Evolutionary conservation across 2,329 filamentous ascomycete genomes (phyloP), one percentile per base, ranked within the genome.

Genomic region (Aspergillus oerlinghausenensis): DNA sequence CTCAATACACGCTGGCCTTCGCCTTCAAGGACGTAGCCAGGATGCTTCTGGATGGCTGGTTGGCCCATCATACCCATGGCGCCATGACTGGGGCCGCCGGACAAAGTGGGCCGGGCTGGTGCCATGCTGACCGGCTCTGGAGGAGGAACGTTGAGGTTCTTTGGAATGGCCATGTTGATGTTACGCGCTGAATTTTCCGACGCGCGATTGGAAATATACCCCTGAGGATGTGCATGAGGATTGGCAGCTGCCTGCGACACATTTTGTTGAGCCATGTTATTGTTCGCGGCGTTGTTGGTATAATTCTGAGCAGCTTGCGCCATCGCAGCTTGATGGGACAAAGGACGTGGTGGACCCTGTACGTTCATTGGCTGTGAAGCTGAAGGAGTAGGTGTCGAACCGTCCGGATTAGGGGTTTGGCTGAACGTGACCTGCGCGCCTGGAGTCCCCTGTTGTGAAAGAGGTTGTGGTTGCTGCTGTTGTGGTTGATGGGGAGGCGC

Each of bases 1-100:
- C 89, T 95, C n/a, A 99, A 80, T 1, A 99, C 89, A 47, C 92
- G 88, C 67, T 97, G 92, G 26, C 91, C 92, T 70, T 96, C 92
- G 29, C 90, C 90, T 71, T 97, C 93, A 57, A 97, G 86, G 55
- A 90, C 89, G 73, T 90, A 96, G 0, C 87, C 85, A 0, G 92
- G 90, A 48, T 90, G 85, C 69, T 92, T 92, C 55, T 87, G 80
- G 59, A 97, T 83, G 2, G 90, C 90, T 0, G 94, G 92, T 68
- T 96, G 92, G 52, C 88, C 87, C 82, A 97, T 89, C 51, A 94
- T 87, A 53, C 92, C 92, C 53, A 88, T 88, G 0, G 88, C 83
- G 6, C 86, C 86, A 60, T 89, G 89, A 52, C 85, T 87, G 19
- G 85, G 82, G 23, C 92, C 92, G 51, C 88, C 88, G 19, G 86